These are phyloP conservation scores for Salvia rosmarinus DNA, from an alignment of 257 asterid species.

Conservation along the genomic window DNA sequence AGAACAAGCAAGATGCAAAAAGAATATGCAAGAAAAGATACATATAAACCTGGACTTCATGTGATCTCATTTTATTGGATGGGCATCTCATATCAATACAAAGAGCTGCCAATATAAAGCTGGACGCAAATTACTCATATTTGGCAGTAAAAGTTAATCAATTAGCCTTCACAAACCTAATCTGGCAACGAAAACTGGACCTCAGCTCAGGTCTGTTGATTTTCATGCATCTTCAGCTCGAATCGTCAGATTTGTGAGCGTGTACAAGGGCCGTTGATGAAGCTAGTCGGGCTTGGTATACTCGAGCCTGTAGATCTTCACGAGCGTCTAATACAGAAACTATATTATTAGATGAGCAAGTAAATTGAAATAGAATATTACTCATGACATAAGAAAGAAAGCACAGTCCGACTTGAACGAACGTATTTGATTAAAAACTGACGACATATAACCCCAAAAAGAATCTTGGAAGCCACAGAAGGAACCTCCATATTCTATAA, in stretches of 20 bases:
- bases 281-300: slow-evolving; percentile 78
- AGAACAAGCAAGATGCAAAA: not conserved
- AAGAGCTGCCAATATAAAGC: not conserved
- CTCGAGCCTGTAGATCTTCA: slow-evolving; percentile 92
- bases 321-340: slow-evolving; percentile 72
- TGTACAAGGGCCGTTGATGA: not conserved
- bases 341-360: too few relatives aligned
- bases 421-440: slow-evolving; percentile 67
- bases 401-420: slow-evolving; percentile 26
- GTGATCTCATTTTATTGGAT: not conserved
- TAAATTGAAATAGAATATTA: too few relatives aligned
- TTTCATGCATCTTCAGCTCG: slow-evolving; percentile 4
- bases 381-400: slow-evolving; percentile 32
- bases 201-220: slow-evolving; percentile 1
- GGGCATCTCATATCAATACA: not conserved
- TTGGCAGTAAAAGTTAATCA: slow-evolving; percentile 1
- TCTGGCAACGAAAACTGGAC: slow-evolving; percentile 19
- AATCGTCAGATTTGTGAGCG: slow-evolving; percentile 18
- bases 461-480: slow-evolving; percentile 63
- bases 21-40: slow-evolving; percentile 2
- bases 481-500: slow-evolving; percentile 55
- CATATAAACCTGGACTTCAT: slow-evolving; percentile 10
- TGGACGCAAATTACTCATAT: slow-evolving; percentile 11
- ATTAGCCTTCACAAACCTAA: slow-evolving; percentile 1
- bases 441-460: slow-evolving; percentile 60